Evolutionary conservation across 2,329 filamentous ascomycete species (phyloP).

Genomic region (Chaetomium sp.): DNA sequence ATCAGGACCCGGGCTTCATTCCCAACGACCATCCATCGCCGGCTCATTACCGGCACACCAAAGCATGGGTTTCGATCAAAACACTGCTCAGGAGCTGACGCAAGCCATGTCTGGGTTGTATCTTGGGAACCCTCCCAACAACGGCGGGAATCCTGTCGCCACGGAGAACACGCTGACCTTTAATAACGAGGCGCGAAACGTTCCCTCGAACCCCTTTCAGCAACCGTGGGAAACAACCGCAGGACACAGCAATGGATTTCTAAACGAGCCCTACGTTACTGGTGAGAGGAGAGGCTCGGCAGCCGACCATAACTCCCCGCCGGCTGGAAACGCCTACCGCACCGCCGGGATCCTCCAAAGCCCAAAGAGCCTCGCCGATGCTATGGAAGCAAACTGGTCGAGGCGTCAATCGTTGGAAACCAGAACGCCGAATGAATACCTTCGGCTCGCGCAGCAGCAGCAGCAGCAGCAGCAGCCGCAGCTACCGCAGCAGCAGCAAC

Average conservation of each 20-base stretch:
- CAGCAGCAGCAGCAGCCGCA: too few species aligned
- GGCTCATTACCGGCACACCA: constrained; percentile 41
- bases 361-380: constrained; percentile 27
- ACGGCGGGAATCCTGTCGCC: neutral
- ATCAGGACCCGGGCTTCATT: constrained; percentile 40
- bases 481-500: too few species aligned
- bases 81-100: constrained; percentile 23
- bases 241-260: constrained; percentile 25
- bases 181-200: constrained; percentile 29
- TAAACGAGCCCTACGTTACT: constrained; percentile 30
- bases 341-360: constrained; percentile 25
- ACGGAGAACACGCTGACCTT: constrained; percentile 18
- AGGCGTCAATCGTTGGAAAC: constrained; percentile 31
- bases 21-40: constrained; percentile 40
- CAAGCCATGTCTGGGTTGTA: constrained; percentile 31
- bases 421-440: constrained; percentile 21
- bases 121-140: constrained; percentile 29
- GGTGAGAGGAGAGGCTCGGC: constrained; percentile 33
- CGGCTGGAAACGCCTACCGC: constrained; percentile 29
- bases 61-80: constrained; percentile 32
- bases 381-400: constrained; percentile 32
- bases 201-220: constrained; percentile 43
- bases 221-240: constrained; percentile 40
- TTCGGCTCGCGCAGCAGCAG: constrained; percentile 26
- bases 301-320: constrained; percentile 32